Percentiles rank a stretch among this genome's conserved stretches.
phyloP scores from a whole-genome alignment of 345 rosid genomes.

The Erodium maritimum region DNA sequence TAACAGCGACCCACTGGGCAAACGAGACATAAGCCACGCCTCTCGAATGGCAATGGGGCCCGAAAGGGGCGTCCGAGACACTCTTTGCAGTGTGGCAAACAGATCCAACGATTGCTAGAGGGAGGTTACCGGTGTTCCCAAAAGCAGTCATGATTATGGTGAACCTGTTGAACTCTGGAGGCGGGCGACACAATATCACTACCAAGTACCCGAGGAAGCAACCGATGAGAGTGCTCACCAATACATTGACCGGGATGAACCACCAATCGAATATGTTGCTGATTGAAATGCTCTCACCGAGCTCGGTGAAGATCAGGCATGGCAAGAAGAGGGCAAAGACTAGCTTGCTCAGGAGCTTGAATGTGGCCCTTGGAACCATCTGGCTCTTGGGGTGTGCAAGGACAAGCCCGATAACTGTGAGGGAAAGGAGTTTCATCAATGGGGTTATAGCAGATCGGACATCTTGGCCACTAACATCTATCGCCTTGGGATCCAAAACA shows the following conservation, averaged over 20 bases:
- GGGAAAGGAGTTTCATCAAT: slow-evolving; percentile 61
- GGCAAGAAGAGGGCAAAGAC: slow-evolving; percentile 88
- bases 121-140: slow-evolving; percentile 84
- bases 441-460: slow-evolving; percentile 50
- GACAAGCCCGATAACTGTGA: slow-evolving; percentile 60
- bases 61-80: slow-evolving; percentile 45
- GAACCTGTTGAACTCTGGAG: slow-evolving; percentile 65
- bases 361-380: slow-evolving; percentile 59
- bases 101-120: slow-evolving; percentile 70
- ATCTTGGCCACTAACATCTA: slow-evolving; percentile 23
- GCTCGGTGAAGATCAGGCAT: slow-evolving; percentile 78
- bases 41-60: slow-evolving; percentile 46
- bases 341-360: slow-evolving; percentile 79
- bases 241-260: slow-evolving; percentile 85
- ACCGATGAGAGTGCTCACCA: slow-evolving; percentile 55
- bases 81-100: slow-evolving; percentile 43
- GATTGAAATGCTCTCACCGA: slow-evolving; percentile 65
- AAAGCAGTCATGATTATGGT: slow-evolving; percentile 83
- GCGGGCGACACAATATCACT: slow-evolving; percentile 66
- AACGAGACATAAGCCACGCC: slow-evolving; percentile 91
- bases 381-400: slow-evolving; percentile 64
- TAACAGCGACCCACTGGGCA: slow-evolving; percentile 85
- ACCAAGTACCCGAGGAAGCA: slow-evolving; percentile 59
- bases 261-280: slow-evolving; percentile 54
- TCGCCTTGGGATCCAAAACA: slow-evolving; percentile 5